These are phyloP conservation scores for Ganoderma leucocontextum DNA, from an alignment of 1,284 basidiomycete genomes.

Conservation along the genomic window DNA sequence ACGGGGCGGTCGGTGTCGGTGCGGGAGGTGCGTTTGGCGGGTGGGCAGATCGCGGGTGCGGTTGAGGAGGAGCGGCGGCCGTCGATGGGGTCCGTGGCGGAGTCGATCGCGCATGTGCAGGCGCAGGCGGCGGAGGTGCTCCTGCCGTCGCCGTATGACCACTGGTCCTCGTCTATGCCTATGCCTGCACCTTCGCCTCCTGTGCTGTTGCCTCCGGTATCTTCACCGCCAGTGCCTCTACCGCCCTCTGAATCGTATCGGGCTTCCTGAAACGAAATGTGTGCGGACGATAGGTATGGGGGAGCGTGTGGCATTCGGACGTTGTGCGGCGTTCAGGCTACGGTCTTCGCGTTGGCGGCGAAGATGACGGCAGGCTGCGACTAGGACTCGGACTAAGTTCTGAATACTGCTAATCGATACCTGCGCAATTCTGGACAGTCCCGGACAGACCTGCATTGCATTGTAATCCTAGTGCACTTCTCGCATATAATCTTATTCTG, in stretches of 20 bases:
- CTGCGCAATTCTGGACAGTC: not conserved
- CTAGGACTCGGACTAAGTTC: not conserved
- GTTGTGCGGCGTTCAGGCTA: not conserved
- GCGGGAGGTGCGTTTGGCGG: not conserved
- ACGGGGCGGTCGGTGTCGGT: conserved; percentile 1
- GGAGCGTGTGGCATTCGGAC: not conserved
- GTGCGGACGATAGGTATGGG: not conserved
- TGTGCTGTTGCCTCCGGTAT: not conserved
- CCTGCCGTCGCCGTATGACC: not conserved
- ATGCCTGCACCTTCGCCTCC: not conserved
- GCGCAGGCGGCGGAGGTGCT: conserved; percentile 5
- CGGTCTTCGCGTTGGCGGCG: too few species aligned
- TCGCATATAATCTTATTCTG: conserved; percentile 5
- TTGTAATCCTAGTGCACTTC: conserved; percentile 7
- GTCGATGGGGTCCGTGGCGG: conserved; percentile 2
- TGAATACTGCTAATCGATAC: not conserved
- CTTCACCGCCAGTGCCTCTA: not conserved
- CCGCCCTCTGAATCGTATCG: not conserved
- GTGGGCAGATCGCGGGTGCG: not conserved
- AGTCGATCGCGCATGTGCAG: not conserved
- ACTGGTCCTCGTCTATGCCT: not conserved
- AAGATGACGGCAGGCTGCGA: not conserved
- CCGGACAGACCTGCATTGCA: conserved; percentile 2
- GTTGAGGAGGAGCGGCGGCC: not conserved
- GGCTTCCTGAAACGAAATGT: not conserved